Conservation (phyloP, 805 yeast genomes). For the Metschnikowia lunata region DNA sequence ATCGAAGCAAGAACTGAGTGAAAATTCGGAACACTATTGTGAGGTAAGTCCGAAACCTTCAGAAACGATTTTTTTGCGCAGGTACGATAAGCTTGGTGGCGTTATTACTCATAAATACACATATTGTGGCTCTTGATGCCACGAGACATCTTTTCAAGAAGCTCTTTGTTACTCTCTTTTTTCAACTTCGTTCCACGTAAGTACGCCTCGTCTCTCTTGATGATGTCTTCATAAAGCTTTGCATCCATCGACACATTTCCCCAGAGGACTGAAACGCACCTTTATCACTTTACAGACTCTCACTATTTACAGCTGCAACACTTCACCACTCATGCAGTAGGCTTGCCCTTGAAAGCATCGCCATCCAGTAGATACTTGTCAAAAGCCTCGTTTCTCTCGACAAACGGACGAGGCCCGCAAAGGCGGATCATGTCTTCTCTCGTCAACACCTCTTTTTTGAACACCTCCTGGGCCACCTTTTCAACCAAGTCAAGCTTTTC, state of each 20-base stretch:
- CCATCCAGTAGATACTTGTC: slow-evolving; percentile 71
- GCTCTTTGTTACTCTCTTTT: slow-evolving; percentile 31
- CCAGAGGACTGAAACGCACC: slow-evolving; percentile 14
- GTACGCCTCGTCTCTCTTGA: slow-evolving; percentile 27
- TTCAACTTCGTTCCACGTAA: slow-evolving; percentile 29
- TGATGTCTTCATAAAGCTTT: slow-evolving; percentile 48
- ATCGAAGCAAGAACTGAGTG: too few relatives aligned
- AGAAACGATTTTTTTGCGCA: slow-evolving; percentile 35
- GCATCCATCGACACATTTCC: slow-evolving; percentile 45
- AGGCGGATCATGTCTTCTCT: slow-evolving; percentile 76
- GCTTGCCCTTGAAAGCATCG: slow-evolving; percentile 38
- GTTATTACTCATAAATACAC: slow-evolving; percentile 67
- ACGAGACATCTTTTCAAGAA: slow-evolving; percentile 40
- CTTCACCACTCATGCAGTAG: slow-evolving; percentile 8
- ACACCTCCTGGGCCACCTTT: slow-evolving; percentile 69
- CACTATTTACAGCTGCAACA: too few relatives aligned
- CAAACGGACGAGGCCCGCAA: slow-evolving; percentile 74
- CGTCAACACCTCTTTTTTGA: slow-evolving; percentile 71
- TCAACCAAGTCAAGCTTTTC: slow-evolving; percentile 60
- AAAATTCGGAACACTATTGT: too few relatives aligned
- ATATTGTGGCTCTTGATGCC: slow-evolving; percentile 58
- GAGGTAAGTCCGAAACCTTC: slow-evolving; percentile 43
- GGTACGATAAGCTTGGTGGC: slow-evolving; percentile 46
- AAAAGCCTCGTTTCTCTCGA: slow-evolving; percentile 80
- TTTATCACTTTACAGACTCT: too few relatives aligned